Evolutionary conservation across 1,284 basidiomycete genomes (phyloP).

Genomic region (Boletellus sp.): DNA sequence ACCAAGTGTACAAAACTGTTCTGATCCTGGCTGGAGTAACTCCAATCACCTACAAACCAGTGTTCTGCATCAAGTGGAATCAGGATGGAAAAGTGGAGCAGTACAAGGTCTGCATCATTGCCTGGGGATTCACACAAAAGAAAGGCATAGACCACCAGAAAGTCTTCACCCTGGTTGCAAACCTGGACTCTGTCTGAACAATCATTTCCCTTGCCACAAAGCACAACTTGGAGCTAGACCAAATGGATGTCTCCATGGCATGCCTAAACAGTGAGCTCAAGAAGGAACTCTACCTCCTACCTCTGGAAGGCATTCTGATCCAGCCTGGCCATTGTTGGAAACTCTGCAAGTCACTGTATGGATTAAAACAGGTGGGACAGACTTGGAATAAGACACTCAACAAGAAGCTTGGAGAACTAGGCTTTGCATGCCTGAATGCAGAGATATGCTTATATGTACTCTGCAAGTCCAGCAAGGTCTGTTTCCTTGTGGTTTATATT

Average conservation of each 20-base stretch:
- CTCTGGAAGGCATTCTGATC: not conserved
- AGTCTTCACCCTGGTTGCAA: not conserved
- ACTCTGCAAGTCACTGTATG: not conserved
- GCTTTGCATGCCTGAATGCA: not conserved
- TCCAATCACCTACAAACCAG: not conserved
- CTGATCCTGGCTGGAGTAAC: not conserved
- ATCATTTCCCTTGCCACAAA: not conserved
- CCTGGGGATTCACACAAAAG: not conserved
- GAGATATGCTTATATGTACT: no score
- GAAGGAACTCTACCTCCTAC: not conserved
- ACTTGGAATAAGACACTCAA: conserved; percentile 4
- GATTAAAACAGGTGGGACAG: not conserved
- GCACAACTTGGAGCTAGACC: not conserved
- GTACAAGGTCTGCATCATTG: not conserved
- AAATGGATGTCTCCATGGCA: not conserved
- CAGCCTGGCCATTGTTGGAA: not conserved
- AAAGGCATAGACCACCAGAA: not conserved
- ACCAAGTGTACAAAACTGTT: not conserved
- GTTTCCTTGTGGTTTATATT: not conserved
- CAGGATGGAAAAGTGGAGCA: not conserved
- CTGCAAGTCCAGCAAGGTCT: not conserved
- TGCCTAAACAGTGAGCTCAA: not conserved
- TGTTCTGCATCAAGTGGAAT: not conserved
- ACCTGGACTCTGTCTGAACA: not conserved
- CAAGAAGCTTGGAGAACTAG: conserved; percentile 1